Evolutionary conservation across 176 grass and related monocot genomes (phyloP).

Genomic region (Bonia amplexicaulis): DNA sequence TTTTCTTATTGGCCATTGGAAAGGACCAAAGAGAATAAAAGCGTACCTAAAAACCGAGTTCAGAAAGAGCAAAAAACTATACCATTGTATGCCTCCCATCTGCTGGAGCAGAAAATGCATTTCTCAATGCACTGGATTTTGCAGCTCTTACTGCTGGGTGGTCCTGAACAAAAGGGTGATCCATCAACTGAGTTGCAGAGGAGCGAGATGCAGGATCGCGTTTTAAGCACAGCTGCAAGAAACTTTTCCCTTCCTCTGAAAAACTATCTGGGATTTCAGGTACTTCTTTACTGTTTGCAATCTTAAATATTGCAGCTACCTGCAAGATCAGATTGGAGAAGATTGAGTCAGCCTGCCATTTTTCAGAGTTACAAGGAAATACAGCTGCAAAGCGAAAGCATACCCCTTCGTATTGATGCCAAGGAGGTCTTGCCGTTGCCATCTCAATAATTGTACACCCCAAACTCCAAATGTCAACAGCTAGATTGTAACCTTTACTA

Average conservation of each 20-base stretch:
- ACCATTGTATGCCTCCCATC: slow-evolving; percentile 33
- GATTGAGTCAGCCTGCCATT: not conserved
- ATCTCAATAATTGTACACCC: slow-evolving; percentile 97
- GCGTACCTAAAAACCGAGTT: not conserved
- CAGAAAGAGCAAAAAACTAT: not conserved
- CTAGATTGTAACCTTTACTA: slow-evolving; percentile 69
- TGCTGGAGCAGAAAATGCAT: slow-evolving; percentile 35
- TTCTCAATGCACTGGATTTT: slow-evolving; percentile 40
- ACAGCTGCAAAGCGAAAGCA: slow-evolving; percentile 26
- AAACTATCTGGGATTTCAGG: slow-evolving; percentile 80
- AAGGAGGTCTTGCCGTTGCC: slow-evolving; percentile 94
- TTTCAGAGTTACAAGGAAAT: slow-evolving; percentile 25
- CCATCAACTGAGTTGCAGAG: slow-evolving; percentile 65
- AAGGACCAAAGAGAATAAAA: not conserved
- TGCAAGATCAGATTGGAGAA: slow-evolving; percentile 35
- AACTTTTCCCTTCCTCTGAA: slow-evolving; percentile 69
- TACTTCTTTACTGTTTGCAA: slow-evolving; percentile 94
- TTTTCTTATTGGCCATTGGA: not conserved
- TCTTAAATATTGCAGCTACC: slow-evolving; percentile 99
- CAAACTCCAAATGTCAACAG: slow-evolving; percentile 97
- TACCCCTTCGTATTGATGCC: slow-evolving; percentile 93
- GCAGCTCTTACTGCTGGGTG: slow-evolving; percentile 48
- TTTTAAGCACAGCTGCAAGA: slow-evolving; percentile 72
- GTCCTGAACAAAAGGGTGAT: slow-evolving; percentile 91
- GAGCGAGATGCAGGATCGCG: slow-evolving; percentile 67